Evolutionary conservation across 2,329 filamentous ascomycete species (phyloP).

Genomic region (Canariomyces notabilis): DNA sequence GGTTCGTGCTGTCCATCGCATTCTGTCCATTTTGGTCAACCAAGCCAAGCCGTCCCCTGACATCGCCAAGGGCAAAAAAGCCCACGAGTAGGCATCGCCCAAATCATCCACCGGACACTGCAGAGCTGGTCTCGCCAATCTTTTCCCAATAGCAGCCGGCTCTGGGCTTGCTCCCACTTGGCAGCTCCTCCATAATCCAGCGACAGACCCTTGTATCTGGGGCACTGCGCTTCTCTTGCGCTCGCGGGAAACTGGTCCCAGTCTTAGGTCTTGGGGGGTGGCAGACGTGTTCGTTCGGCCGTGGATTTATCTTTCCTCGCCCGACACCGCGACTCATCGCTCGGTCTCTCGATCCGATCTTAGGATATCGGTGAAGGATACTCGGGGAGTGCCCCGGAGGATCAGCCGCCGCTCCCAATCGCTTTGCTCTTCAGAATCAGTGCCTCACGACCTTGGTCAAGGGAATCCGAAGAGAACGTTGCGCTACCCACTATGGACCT

Average conservation of each 20-base stretch:
- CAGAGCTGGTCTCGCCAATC: conserved; percentile 15
- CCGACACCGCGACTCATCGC: no score
- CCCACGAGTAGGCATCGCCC: conserved; percentile 11
- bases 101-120: conserved; percentile 4
- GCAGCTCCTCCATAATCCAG: conserved; percentile 9
- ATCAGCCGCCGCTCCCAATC: not conserved
- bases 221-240: conserved; percentile 2
- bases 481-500: conserved; percentile 32
- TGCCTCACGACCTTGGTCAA: not conserved
- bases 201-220: not conserved
- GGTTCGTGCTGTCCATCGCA: conserved; percentile 13
- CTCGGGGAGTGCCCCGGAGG: no score
- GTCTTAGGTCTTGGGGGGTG: not conserved
- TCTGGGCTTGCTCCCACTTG: conserved; percentile 8
- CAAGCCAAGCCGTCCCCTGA: conserved; percentile 15
- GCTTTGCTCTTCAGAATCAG: not conserved
- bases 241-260: conserved; percentile 7
- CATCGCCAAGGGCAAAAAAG: conserved; percentile 19
- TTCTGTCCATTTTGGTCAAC: conserved; percentile 11
- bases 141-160: conserved; percentile 7
- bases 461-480: conserved; percentile 12
- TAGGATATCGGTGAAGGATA: no score
- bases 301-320: no score
- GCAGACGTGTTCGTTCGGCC: not conserved
- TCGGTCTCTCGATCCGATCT: no score